Evolutionary conservation across 192 early-diverging fungal genomes (phyloP).

Genomic region (Phlyctochytrium planicorne): DNA sequence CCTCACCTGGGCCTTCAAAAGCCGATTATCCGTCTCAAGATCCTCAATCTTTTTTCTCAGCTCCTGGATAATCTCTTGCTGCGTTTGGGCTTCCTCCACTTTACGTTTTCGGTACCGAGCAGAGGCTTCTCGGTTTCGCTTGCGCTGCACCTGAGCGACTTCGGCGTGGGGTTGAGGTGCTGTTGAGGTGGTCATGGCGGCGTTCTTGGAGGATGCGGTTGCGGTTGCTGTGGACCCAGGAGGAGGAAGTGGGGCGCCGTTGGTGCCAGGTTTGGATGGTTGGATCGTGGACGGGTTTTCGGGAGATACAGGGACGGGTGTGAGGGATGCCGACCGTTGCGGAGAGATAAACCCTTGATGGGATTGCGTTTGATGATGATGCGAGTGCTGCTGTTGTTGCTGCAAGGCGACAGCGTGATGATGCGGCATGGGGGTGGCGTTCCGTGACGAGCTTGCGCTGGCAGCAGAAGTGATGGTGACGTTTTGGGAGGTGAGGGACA

Average conservation of each 20-base stretch:
- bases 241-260: not conserved
- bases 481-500: no score
- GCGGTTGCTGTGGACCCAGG: not conserved
- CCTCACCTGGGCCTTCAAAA: not conserved
- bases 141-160: not conserved
- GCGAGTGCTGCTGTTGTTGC: no score
- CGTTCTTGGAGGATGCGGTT: not conserved
- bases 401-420: no score
- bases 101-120: constrained; percentile 3
- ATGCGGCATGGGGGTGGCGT: no score
- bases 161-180: not conserved
- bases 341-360: no score
- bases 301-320: no score
- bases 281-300: not conserved
- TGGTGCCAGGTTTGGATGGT: not conserved
- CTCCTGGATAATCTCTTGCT: not conserved
- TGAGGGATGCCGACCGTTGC: no score
- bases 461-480: no score
- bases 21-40: not conserved
- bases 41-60: not conserved
- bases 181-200: not conserved
- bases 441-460: no score
- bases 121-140: not conserved
- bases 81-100: not conserved
- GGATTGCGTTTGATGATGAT: no score